phyloP scores from a whole-genome alignment of 108 stramenopile genomes.

The Aurantiochytrium sp. region DNA sequence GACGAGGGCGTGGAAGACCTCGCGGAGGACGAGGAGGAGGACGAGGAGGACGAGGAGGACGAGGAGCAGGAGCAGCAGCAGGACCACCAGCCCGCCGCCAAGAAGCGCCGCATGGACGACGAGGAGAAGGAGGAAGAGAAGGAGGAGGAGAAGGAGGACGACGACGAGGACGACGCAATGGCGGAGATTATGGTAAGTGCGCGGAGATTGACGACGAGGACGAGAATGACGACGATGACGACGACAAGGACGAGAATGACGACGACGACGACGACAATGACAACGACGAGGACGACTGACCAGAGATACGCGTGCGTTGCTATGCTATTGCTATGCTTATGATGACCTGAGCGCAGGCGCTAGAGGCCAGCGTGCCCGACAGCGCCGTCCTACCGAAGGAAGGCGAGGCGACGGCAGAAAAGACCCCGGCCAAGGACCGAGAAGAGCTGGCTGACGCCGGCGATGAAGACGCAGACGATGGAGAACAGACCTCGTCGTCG shows the following conservation, averaged over 20 bases:
- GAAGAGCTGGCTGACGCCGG: too few species aligned
- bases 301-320: too few species aligned
- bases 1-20: background rate
- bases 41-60: background rate
- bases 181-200: background rate
- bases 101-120: slow-evolving; percentile 58
- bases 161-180: slow-evolving; percentile 18
- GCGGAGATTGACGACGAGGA: background rate
- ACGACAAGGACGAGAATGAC: too few species aligned
- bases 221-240: background rate
- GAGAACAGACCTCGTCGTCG: background rate
- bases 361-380: background rate
- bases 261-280: too few species aligned
- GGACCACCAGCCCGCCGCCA: background rate
- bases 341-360: too few species aligned
- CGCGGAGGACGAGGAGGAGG: background rate
- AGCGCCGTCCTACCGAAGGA: too few species aligned
- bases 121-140: slow-evolving; percentile 76
- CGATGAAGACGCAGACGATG: too few species aligned
- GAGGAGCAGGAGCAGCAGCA: background rate
- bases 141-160: slow-evolving; percentile 74
- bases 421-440: too few species aligned
- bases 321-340: too few species aligned
- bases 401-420: too few species aligned
- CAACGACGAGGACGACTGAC: too few species aligned